A percentile compares a stretch with the other conserved stretches of the same genome.
Conservation (phyloP, 176 grass and related monocot species). For the Lolium multiflorum region DNA sequence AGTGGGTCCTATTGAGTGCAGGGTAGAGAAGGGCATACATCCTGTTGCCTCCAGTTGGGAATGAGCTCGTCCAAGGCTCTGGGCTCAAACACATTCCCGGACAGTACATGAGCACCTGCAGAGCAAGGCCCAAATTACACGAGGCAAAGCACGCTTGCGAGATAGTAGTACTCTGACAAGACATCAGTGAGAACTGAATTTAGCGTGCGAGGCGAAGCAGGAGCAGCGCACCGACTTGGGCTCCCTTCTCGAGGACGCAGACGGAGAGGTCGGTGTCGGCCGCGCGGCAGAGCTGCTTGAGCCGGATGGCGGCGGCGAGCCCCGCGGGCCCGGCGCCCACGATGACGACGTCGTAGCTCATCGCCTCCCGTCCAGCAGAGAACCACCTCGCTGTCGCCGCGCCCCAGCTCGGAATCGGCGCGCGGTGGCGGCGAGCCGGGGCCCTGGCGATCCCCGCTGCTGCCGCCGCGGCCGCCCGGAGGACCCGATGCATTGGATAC, state of each 20-base stretch:
- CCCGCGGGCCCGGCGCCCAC: slow-evolving; percentile 88
- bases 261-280: slow-evolving; percentile 83
- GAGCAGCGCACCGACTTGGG: slow-evolving; percentile 75
- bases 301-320: slow-evolving; percentile 79
- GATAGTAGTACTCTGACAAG: not conserved
- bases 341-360: slow-evolving; percentile 88
- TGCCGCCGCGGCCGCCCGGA: slow-evolving; percentile 31
- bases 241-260: slow-evolving; percentile 86
- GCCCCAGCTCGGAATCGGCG: slow-evolving; percentile 29
- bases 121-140: not conserved
- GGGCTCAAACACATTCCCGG: slow-evolving; percentile 94
- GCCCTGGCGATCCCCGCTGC: slow-evolving; percentile 9
- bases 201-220: not conserved
- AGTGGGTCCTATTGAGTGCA: slow-evolving; percentile 9
- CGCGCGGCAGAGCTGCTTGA: slow-evolving; percentile 86
- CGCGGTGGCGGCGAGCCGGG: not conserved
- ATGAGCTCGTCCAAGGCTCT: slow-evolving; percentile 88
- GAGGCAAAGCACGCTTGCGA: not conserved
- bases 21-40: slow-evolving; percentile 57
- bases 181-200: not conserved
- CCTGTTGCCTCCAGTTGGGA: slow-evolving; percentile 79
- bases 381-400: slow-evolving; percentile 43
- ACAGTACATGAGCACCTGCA: slow-evolving; percentile 86
- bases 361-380: slow-evolving; percentile 60
- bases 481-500: slow-evolving; percentile 41